Conservation (phyloP, 2,329 filamentous ascomycete genomes). For the Pseudogymnoascus sp. region DNA sequence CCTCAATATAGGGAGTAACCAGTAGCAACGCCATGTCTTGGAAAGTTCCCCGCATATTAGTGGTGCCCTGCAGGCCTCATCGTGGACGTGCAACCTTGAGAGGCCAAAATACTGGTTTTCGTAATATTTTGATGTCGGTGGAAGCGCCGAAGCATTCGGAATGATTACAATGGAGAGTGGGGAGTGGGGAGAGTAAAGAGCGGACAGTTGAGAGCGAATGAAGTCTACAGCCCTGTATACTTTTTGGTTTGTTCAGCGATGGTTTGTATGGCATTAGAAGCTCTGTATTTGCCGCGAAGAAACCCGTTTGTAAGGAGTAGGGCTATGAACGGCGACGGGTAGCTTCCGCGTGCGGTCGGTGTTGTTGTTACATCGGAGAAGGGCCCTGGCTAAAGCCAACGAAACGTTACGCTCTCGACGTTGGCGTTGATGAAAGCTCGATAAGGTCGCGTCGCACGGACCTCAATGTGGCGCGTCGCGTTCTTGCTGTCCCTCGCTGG, state of each 20-base stretch:
- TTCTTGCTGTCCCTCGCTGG: background rate
- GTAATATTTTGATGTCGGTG: background rate
- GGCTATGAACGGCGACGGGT: background rate
- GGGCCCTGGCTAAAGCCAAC: background rate
- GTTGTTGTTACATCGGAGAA: background rate
- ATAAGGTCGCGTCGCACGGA: background rate
- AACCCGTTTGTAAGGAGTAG: background rate
- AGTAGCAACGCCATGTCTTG: constrained; percentile 3
- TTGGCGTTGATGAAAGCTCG: background rate
- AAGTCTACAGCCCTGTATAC: background rate
- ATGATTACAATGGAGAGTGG: background rate
- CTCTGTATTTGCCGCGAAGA: background rate
- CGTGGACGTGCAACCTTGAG: background rate
- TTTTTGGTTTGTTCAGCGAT: background rate
- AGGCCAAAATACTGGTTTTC: background rate
- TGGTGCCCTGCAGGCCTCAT: background rate
- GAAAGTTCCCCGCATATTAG: background rate
- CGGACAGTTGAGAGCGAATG: background rate
- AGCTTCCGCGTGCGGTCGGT: background rate
- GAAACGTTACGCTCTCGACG: constrained; percentile 4
- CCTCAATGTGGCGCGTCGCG: background rate
- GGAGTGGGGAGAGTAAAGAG: background rate
- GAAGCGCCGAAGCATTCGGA: background rate
- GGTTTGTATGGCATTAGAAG: background rate
- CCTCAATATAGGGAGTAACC: background rate